phyloP scores from a whole-genome alignment of 176 grass and related monocot genomes.

The Carex littledalei region DNA sequence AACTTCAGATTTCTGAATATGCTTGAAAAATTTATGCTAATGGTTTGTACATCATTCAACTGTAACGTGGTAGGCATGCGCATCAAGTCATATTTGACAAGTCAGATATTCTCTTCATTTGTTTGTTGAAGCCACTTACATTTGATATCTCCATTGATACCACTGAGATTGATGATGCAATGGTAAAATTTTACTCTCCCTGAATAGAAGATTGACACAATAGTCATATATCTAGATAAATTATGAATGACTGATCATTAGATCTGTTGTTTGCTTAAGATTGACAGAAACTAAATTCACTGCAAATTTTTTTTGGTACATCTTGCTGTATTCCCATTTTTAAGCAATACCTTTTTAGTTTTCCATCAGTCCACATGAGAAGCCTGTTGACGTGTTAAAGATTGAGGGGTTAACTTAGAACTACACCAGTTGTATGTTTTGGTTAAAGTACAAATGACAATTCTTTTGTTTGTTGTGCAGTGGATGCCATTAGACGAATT shows the following conservation, averaged over 20 bases:
- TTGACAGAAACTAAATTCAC: neutral
- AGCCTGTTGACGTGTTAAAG: neutral
- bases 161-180: slow-evolving; percentile 52
- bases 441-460: neutral
- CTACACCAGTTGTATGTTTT: neutral
- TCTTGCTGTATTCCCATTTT: slow-evolving; percentile 1
- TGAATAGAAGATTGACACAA: neutral
- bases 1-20: neutral
- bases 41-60: neutral
- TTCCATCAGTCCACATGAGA: neutral
- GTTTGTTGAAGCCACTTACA: slow-evolving; percentile 55
- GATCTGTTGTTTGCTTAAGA: neutral
- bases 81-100: slow-evolving; percentile 55
- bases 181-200: slow-evolving; percentile 25
- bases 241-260: neutral
- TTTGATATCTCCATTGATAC: slow-evolving; percentile 48
- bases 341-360: neutral
- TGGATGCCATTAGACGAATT: slow-evolving; percentile 62
- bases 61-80: slow-evolving; percentile 41
- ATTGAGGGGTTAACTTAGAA: neutral
- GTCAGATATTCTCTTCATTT: slow-evolving; percentile 65
- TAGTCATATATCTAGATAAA: neutral
- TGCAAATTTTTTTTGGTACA: neutral
- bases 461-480: slow-evolving; percentile 23
- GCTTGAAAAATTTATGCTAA: neutral